Base-by-base conservation (phyloP, 2,329 filamentous ascomycete species). In the Aureobasidium pullulans region DNA sequence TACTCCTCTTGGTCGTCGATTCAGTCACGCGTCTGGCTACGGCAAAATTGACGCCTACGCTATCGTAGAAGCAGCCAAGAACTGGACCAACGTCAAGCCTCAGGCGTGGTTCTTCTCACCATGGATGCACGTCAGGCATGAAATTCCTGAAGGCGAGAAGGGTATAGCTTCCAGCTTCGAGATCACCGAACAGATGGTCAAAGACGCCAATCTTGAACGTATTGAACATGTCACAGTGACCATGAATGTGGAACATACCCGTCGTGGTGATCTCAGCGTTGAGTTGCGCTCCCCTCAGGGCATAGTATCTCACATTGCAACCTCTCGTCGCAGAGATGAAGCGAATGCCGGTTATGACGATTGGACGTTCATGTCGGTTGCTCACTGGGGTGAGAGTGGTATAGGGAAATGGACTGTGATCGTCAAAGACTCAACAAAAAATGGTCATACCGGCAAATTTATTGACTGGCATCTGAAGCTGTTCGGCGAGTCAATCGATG, bases 281-380 rank as follows among this genome's bases (percentile, higher is more conserved):
- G 94, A 99, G 69, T 78, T 99, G 47, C 84, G 89, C 69, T 96
- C 91, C 66, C 94, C 94, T 0, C 79, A 84, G 34, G 89, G 90
- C 9, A 76, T 96, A 60, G 79, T 90, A 63, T 96, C 90, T 69
- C 87, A 96, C 69, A 83, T 99, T 57, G 88, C 92, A 4, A 88
- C 86, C 11, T 78, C 87, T 1, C 87, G 94, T 64, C 81, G 81
- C 61, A 73, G 83, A 23, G 94, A 99, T 71, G 77, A 81, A 1
- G 81, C 81, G 37, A 70, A 75, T 0, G 73, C 75, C 23, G 94
- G 94, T 8, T 99, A 97, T 71, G 77, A 86, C 39, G 90, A 97
- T 75, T 99, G 94, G 94, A 97, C 93, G 0, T 99, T 99, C 68
- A 99, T 99, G 94, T 95, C 87, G 62, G 94, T 99, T 39, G 92